Conservation (phyloP, 2,329 filamentous ascomycete species). For the Hymenoscyphus repandus region DNA sequence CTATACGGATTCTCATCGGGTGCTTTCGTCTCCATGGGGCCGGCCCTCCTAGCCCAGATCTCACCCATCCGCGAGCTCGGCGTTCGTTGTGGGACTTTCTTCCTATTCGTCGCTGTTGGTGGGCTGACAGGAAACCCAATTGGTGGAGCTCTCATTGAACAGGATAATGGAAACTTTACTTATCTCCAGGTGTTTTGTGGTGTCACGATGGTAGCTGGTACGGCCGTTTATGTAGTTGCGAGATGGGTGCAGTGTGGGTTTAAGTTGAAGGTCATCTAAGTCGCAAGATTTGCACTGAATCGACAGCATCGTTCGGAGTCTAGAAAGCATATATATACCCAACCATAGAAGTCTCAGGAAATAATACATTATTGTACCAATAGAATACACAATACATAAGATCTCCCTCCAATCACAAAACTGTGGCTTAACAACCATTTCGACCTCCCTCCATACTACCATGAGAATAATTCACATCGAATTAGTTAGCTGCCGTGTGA, state of each 20-base stretch:
- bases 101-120: slow-evolving; percentile 56
- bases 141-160: slow-evolving; percentile 53
- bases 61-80: slow-evolving; percentile 66
- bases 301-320: no score
- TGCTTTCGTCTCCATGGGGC: slow-evolving; percentile 57
- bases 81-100: slow-evolving; percentile 59
- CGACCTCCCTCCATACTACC: no score
- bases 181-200: slow-evolving; percentile 61
- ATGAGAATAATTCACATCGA: no score
- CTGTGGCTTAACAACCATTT: no score
- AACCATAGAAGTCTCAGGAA: no score
- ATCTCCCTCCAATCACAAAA: no score
- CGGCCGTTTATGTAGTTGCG: slow-evolving; percentile 33
- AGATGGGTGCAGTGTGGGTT: slow-evolving; percentile 31
- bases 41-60: slow-evolving; percentile 64
- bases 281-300: neutral
- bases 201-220: slow-evolving; percentile 42
- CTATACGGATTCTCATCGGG: slow-evolving; percentile 67
- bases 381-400: no score
- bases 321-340: no score
- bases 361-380: no score
- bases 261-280: slow-evolving; percentile 23
- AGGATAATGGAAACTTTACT: slow-evolving; percentile 43
- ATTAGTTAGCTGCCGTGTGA: no score
- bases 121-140: slow-evolving; percentile 64